Percentiles rank a stretch among this genome's conserved stretches.
These are phyloP conservation scores for Podospora appendiculata DNA, from an alignment of 495 filamentous ascomycete genomes.

Conservation along the genomic window DNA sequence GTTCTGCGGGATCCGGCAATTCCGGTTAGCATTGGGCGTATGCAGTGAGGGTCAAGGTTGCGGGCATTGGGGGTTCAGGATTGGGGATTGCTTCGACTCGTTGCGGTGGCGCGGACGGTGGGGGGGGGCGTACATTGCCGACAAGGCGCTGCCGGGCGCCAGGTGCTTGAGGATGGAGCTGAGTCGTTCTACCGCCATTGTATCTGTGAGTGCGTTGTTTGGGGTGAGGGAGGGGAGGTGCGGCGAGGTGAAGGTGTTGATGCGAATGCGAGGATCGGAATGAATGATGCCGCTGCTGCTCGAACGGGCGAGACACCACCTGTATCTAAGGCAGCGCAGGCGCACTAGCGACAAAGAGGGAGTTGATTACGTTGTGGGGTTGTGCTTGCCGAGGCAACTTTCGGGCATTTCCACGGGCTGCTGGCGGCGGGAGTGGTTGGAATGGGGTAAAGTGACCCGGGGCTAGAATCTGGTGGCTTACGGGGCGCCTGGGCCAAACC, in stretches of 20 bases:
- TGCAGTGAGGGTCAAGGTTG: not conserved
- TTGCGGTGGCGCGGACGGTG: not conserved
- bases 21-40: not conserved
- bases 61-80: not conserved
- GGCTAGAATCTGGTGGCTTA: not conserved
- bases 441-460: not conserved
- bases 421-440: not conserved
- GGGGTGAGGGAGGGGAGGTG: not conserved
- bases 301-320: too few relatives aligned
- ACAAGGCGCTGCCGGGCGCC: constrained; percentile 59
- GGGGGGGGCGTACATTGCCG: constrained; percentile 58
- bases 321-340: too few relatives aligned
- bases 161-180: constrained; percentile 83
- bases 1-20: constrained; percentile 48
- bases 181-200: constrained; percentile 81
- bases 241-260: too few relatives aligned
- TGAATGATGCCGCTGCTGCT: too few relatives aligned
- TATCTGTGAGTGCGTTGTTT: constrained; percentile 12
- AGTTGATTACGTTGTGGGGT: not conserved
- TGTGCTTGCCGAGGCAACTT: not conserved
- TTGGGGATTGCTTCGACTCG: too few relatives aligned
- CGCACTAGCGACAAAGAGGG: too few relatives aligned
- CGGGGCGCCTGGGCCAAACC: not conserved
- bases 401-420: not conserved
- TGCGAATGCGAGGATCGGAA: too few relatives aligned